These are phyloP conservation scores for Dioszegia crocea DNA, from an alignment of 768 basidiomycete species.

Conservation along the genomic window DNA sequence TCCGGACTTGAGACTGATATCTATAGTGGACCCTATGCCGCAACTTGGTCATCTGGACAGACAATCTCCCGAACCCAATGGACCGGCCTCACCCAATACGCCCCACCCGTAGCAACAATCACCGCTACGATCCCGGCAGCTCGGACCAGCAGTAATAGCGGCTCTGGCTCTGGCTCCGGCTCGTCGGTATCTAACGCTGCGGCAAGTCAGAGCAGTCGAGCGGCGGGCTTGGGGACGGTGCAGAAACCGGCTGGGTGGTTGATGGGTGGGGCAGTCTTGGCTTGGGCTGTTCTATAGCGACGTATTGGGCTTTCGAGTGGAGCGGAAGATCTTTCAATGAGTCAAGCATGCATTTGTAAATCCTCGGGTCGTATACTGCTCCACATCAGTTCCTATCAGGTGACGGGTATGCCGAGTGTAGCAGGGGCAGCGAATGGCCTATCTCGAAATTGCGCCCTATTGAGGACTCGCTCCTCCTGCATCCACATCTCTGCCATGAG, in stretches of 20 bases:
- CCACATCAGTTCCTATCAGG: no score
- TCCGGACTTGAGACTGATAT: background rate
- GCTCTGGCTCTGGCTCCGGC: no score
- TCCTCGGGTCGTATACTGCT: no score
- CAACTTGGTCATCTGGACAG: slow-evolving; percentile 5
- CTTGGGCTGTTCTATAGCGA: background rate
- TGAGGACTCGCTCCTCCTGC: no score
- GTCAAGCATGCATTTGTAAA: no score
- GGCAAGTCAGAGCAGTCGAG: background rate
- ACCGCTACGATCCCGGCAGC: background rate
- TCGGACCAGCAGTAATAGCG: no score
- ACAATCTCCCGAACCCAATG: slow-evolving; percentile 3
- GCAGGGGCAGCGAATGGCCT: no score
- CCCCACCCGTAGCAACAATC: background rate
- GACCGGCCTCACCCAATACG: slow-evolving; percentile 10
- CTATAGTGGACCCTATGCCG: slow-evolving; percentile 11
- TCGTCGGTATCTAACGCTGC: background rate
- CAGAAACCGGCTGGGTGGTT: background rate
- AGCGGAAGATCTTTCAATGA: no score
- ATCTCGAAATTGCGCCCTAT: no score
- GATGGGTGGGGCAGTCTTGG: background rate
- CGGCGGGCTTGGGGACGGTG: background rate
- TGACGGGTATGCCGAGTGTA: no score
- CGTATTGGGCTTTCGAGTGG: no score
- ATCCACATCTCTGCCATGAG: no score